phyloP scores from a whole-genome alignment of 257 asterid genomes.

The Capsicum chinense region DNA sequence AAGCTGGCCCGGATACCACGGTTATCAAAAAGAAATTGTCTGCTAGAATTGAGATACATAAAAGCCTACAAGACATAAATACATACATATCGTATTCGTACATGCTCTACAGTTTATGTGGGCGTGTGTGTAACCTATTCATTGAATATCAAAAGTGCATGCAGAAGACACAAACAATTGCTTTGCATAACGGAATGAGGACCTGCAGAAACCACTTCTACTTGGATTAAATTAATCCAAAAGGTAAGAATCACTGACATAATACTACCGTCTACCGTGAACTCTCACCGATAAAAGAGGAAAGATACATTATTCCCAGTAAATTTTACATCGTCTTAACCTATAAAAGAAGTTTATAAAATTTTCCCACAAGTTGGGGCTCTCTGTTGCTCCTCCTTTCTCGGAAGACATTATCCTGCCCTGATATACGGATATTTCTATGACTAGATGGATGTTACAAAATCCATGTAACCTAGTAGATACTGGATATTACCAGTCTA shows the following conservation, averaged over 20 bases:
- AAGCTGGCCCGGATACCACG: no score
- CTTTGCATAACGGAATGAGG: neutral
- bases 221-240: neutral
- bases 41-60: neutral
- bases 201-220: neutral
- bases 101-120: neutral
- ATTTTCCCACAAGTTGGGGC: neutral
- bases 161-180: neutral
- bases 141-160: neutral
- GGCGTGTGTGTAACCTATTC: neutral
- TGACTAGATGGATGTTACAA: neutral
- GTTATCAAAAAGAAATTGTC: neutral
- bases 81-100: neutral
- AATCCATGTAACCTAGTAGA: neutral
- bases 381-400: neutral
- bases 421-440: neutral
- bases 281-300: neutral
- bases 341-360: neutral
- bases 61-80: neutral
- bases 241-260: neutral
- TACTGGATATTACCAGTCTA: neutral
- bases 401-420: neutral
- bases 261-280: neutral
- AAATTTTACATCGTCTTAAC: neutral
- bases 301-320: neutral